Base-by-base conservation (phyloP, 495 filamentous ascomycete species). In the Tetracladium marchalianum region DNA sequence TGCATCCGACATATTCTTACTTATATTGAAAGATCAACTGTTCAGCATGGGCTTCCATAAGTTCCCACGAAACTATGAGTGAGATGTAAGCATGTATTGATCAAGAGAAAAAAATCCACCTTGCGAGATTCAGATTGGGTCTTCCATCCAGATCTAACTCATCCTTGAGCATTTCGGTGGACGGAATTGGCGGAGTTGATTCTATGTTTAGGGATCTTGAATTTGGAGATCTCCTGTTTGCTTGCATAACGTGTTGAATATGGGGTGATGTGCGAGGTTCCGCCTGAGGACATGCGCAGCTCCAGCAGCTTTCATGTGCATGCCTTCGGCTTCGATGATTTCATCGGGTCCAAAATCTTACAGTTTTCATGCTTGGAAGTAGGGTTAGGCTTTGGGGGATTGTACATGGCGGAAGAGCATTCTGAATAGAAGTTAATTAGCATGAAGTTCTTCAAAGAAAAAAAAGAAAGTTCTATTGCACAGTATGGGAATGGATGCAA, bases 141-240 rank as follows among this genome's bases (percentile, higher is more conserved):
- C 69, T 67, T 27, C 83, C 82, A 57, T 87, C 83, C 0, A 87
- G 69, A 58, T 86, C 82, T 0, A 87, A 60, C 54, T 87, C 83
- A 57, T 87, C 84, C 41, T 77, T 79, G 44, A 87, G 69, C 57
- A 87, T 68, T 49, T 85, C n/a, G 78, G 46, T 81, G 76, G 1
- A 81, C 79, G 0, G 72, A 71, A 47, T 83, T 78, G 11, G 77
- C 72, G 0, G 78, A n/a, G 75, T 1, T 77, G 72, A 13, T n/a
- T n/a, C 82, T 81, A 35, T 80, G 55, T 12, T 73, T 52, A 0
- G 82, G 81, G 19, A 87, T 75, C 37, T 62, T 62, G 63, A 77
- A 87, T 52, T 85, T 87, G 33, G 80, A 72, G n/a, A 85, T 76
- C 37, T 81, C 75, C 19, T 66, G 62, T 46, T 71, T 61, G 52